Evolutionary conservation across 345 rosid genomes (phyloP).

Genomic region (Sapria himalayana): DNA sequence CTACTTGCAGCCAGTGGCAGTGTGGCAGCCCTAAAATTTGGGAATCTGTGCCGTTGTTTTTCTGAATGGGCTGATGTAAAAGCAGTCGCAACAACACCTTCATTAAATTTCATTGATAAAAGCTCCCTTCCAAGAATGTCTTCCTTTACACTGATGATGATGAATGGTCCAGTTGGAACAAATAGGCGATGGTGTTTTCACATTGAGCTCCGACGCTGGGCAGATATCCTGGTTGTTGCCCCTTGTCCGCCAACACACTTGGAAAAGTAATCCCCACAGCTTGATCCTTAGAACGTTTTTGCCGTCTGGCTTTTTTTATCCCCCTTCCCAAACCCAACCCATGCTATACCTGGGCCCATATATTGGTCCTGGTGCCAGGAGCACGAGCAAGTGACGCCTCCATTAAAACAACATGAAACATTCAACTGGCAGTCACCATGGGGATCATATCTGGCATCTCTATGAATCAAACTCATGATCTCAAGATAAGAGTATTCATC

Average conservation of each 20-base stretch:
- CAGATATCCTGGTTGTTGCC: constrained; percentile 81
- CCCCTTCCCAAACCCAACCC: too few relatives aligned
- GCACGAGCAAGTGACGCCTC: too few relatives aligned
- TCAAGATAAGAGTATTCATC: too few relatives aligned
- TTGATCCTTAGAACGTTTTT: too few relatives aligned
- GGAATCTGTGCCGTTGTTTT: constrained; percentile 1
- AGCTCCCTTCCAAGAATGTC: background rate
- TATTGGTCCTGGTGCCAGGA: too few relatives aligned
- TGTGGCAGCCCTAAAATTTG: background rate
- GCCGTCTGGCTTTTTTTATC: background rate
- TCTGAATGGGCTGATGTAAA: constrained; percentile 4
- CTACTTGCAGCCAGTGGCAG: constrained; percentile 6
- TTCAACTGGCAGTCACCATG: too few relatives aligned
- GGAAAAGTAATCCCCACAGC: constrained; percentile 85
- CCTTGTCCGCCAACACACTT: constrained; percentile 90
- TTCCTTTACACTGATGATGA: constrained; percentile 24
- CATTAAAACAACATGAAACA: too few relatives aligned
- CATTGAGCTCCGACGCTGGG: constrained; percentile 82
- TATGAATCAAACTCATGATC: too few relatives aligned
- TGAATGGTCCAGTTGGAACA: constrained; percentile 84
- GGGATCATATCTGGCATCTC: too few relatives aligned
- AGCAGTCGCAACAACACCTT: background rate
- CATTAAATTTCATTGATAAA: background rate
- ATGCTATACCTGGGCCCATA: too few relatives aligned
- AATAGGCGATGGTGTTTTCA: constrained; percentile 85